phyloP scores from a whole-genome alignment of 305 asterid species.

The Fraxinus platypoda region DNA sequence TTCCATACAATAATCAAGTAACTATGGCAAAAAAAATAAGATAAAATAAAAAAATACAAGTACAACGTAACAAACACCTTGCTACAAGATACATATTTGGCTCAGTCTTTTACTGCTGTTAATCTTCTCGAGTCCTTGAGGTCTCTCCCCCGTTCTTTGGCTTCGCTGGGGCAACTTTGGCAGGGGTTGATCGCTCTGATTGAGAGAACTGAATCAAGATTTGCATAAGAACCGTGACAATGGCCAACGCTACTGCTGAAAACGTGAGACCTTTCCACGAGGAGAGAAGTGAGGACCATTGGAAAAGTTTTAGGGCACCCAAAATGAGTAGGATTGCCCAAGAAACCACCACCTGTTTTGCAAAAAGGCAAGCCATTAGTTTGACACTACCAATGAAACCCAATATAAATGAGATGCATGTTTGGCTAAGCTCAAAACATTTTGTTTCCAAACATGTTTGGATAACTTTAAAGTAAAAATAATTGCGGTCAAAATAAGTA shows the following conservation, averaged over 20 bases:
- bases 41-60: neutral
- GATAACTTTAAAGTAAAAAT: neutral
- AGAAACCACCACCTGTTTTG: constrained; percentile 63
- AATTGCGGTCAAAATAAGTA: neutral
- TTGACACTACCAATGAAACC: neutral
- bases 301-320: constrained; percentile 40
- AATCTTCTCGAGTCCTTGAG: constrained; percentile 18
- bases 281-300: constrained; percentile 40
- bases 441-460: neutral
- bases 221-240: constrained; percentile 48
- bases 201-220: constrained; percentile 49
- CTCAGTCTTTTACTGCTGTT: constrained; percentile 14
- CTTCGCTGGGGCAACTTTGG: constrained; percentile 42
- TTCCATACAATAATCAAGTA: neutral
- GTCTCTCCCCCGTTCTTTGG: constrained; percentile 16
- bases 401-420: neutral
- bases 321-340: constrained; percentile 45
- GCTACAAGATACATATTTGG: neutral
- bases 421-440: neutral
- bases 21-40: neutral
- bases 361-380: constrained; percentile 18
- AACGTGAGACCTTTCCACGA: constrained; percentile 48
- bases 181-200: constrained; percentile 49
- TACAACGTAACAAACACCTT: neutral
- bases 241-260: constrained; percentile 33